Evolutionary conservation across 2,329 filamentous ascomycete genomes (phyloP).

Genomic region (Fusarium sp.): DNA sequence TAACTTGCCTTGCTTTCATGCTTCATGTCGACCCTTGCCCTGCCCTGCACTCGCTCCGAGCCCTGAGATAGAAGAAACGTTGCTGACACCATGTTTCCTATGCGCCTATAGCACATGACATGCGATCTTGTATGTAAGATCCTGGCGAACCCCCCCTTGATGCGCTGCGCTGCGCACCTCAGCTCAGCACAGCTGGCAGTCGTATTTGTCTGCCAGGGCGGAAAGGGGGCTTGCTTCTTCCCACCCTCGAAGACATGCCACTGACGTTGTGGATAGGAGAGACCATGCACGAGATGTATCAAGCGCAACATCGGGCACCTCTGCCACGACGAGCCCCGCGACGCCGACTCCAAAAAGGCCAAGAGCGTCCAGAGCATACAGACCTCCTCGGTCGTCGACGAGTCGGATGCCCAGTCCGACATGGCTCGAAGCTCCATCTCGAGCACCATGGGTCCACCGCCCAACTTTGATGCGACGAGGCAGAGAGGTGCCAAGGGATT

Average conservation of each 20-base stretch:
- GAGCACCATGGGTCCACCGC: conserved; percentile 67
- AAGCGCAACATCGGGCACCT: conserved; percentile 99
- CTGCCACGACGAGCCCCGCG: conserved; percentile 96
- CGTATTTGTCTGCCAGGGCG: conserved; percentile 14
- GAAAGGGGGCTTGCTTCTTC: conserved; percentile 25
- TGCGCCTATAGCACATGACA: conserved; percentile 80
- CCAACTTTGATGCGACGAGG: conserved; percentile 54
- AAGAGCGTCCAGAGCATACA: conserved; percentile 67
- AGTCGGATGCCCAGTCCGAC: conserved; percentile 67
- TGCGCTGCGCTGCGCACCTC: neutral
- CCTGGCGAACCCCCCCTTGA: conserved; percentile 12
- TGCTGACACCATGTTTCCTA: conserved; percentile 44
- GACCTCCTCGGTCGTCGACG: conserved; percentile 67
- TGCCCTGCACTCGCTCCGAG: conserved; percentile 26
- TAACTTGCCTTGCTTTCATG: conserved; percentile 12
- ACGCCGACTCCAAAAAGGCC: conserved; percentile 82
- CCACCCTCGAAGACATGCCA: conserved; percentile 26
- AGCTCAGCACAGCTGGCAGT: conserved; percentile 13
- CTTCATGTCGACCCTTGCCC: conserved; percentile 22
- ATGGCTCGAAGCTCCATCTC: conserved; percentile 67
- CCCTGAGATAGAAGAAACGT: conserved; percentile 31
- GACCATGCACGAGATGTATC: conserved; percentile 96
- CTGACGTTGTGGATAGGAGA: conserved; percentile 71
- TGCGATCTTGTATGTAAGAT: conserved; percentile 82
- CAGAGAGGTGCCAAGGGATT: conserved; percentile 58